These are phyloP conservation scores for Cyberlindnera maclurae DNA, from an alignment of 805 yeast genomes.

Conservation along the genomic window DNA sequence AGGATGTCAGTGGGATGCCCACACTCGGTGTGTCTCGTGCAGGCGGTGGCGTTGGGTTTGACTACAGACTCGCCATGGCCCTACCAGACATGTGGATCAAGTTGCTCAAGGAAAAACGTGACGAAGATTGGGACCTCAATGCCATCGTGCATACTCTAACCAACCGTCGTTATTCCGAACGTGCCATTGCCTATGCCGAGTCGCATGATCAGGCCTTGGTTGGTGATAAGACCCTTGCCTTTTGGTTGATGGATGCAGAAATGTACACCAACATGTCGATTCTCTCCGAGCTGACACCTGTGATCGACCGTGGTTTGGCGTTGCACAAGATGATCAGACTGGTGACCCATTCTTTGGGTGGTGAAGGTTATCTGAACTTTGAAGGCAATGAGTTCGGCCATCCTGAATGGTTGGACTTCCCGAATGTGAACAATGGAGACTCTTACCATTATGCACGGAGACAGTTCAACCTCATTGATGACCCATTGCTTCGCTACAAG, in stretches of 20 bases:
- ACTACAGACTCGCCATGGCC: constrained; percentile 93
- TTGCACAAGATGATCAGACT: constrained; percentile 88
- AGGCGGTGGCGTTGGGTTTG: constrained; percentile 88
- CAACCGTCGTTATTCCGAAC: constrained; percentile 82
- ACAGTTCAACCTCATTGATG: constrained; percentile 83
- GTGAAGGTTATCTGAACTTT: constrained; percentile 92
- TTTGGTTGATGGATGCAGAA: constrained; percentile 97
- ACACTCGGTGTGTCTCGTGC: constrained; percentile 72
- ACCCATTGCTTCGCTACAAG: constrained; percentile 72
- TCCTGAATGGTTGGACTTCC: constrained; percentile 98
- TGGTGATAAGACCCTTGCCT: constrained; percentile 93
- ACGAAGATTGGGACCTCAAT: constrained; percentile 90
- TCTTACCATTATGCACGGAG: constrained; percentile 92
- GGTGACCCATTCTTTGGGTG: constrained; percentile 86
- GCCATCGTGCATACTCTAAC: constrained; percentile 73
- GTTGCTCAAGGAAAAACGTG: constrained; percentile 70
- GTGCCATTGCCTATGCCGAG: constrained; percentile 87
- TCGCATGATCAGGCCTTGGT: constrained; percentile 97
- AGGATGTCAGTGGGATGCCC: constrained; percentile 97
- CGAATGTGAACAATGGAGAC: constrained; percentile 80
- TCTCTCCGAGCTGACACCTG: constrained; percentile 63
- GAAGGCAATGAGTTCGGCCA: constrained; percentile 99
- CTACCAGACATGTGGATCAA: constrained; percentile 99
- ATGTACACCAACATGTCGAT: constrained; percentile 95
- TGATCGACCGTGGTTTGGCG: constrained; percentile 83